Evolutionary conservation across 176 grass and related monocot genomes (phyloP).

Genomic region (Eleusine indica): DNA sequence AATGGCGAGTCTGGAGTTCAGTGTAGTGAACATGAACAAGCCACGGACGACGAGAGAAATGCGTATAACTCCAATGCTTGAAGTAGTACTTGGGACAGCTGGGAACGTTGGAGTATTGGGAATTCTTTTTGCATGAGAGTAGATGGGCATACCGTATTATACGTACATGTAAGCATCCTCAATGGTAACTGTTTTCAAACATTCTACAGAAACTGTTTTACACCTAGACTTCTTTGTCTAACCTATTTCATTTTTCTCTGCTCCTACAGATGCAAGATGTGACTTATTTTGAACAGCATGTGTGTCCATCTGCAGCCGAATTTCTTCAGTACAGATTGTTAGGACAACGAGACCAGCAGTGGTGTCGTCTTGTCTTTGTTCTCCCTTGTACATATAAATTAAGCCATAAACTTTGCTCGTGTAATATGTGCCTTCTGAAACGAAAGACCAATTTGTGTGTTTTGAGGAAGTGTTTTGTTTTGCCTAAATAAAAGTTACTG

Average conservation of each 20-base stretch:
- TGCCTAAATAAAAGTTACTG: background rate
- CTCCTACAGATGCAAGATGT: constrained; percentile 41
- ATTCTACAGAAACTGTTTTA: background rate
- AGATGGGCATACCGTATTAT: constrained; percentile 16
- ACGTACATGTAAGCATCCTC: constrained; percentile 31
- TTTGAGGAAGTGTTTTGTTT: constrained; percentile 26
- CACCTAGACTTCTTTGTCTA: background rate
- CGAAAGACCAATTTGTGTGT: constrained; percentile 15
- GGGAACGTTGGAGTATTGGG: constrained; percentile 18
- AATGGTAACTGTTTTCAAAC: background rate
- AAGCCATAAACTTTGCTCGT: background rate
- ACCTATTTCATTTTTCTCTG: constrained; percentile 22
- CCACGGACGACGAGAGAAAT: background rate
- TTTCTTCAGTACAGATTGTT: constrained; percentile 23
- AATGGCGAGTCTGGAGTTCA: constrained; percentile 33
- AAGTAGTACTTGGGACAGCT: constrained; percentile 9
- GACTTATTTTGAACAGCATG: constrained; percentile 36
- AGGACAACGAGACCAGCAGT: constrained; percentile 18
- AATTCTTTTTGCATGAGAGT: constrained; percentile 32
- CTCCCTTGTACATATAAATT: constrained; percentile 29
- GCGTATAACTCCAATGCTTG: background rate
- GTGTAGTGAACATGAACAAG: constrained; percentile 23
- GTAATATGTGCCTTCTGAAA: constrained; percentile 13
- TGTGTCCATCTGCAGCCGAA: constrained; percentile 9
- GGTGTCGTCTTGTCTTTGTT: constrained; percentile 1